Conservation (phyloP, 176 grass and related monocot genomes). For the Oryza officinalis region DNA sequence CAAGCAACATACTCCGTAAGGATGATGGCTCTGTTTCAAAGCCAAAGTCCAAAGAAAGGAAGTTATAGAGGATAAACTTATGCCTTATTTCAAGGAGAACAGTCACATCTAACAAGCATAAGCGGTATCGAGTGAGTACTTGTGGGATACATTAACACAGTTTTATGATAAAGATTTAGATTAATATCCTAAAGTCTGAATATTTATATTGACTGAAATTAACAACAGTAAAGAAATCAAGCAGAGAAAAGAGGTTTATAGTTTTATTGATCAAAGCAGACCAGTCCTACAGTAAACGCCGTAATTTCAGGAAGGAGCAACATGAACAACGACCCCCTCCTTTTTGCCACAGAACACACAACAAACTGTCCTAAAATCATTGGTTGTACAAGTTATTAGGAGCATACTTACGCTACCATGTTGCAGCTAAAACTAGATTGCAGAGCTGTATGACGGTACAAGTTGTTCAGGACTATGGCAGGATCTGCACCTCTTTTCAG, state of each 20-base stretch:
- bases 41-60: not conserved
- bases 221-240: not conserved
- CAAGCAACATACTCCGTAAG: not conserved
- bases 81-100: constrained; percentile 24
- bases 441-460: constrained; percentile 89
- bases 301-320: constrained; percentile 4
- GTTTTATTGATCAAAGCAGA: constrained; percentile 3
- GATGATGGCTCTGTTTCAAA: not conserved
- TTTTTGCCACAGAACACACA: constrained; percentile 10
- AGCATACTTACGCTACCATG: constrained; percentile 87
- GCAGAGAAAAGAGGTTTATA: not conserved
- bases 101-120: constrained; percentile 5
- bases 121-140: not conserved
- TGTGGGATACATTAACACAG: not conserved
- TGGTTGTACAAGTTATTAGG: constrained; percentile 26
- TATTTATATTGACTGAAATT: not conserved
- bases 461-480: constrained; percentile 81
- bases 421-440: constrained; percentile 99
- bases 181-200: not conserved
- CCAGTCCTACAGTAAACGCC: constrained; percentile 5
- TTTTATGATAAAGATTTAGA: not conserved
- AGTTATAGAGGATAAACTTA: not conserved
- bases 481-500: constrained; percentile 85
- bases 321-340: constrained; percentile 7
- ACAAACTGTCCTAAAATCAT: constrained; percentile 3